Conservation (phyloP, 108 stramenopile species). For the Cyclotella choctawhatcheeana region DNA sequence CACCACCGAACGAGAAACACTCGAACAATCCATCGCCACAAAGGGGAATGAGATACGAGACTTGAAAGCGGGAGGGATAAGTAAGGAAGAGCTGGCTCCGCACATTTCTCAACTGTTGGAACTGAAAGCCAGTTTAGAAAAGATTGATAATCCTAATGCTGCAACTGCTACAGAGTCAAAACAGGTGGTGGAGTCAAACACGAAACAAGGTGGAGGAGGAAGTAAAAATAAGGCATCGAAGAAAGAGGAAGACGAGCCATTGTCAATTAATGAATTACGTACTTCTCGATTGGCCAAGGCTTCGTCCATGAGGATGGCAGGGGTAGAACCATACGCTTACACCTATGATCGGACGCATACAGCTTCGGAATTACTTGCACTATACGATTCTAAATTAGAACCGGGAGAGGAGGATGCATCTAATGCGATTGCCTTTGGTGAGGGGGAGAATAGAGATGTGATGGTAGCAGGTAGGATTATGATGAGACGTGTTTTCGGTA, state of each 20-base stretch:
- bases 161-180: slow-evolving; percentile 10
- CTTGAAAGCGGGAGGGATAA: slow-evolving; percentile 4
- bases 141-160: neutral
- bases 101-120: slow-evolving; percentile 17
- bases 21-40: slow-evolving; percentile 2
- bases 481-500: slow-evolving; percentile 95
- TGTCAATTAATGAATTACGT: slow-evolving; percentile 78
- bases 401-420: slow-evolving; percentile 75
- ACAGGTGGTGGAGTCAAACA: neutral
- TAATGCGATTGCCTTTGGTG: neutral
- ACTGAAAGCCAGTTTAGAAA: slow-evolving; percentile 11
- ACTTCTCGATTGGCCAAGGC: slow-evolving; percentile 80
- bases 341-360: slow-evolving; percentile 68
- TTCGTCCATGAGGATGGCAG: slow-evolving; percentile 77
- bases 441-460: slow-evolving; percentile 60
- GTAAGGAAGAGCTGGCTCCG: slow-evolving; percentile 19
- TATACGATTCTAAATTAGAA: slow-evolving; percentile 76
- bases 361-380: slow-evolving; percentile 57
- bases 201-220: too few species aligned
- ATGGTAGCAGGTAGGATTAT: slow-evolving; percentile 93
- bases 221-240: too few species aligned
- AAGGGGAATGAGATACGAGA: slow-evolving; percentile 15
- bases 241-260: slow-evolving; percentile 12
- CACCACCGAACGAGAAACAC: slow-evolving; percentile 5
- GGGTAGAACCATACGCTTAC: slow-evolving; percentile 87